Base-by-base conservation (phyloP, 1,284 basidiomycete genomes). In the Earliella scabrosa region DNA sequence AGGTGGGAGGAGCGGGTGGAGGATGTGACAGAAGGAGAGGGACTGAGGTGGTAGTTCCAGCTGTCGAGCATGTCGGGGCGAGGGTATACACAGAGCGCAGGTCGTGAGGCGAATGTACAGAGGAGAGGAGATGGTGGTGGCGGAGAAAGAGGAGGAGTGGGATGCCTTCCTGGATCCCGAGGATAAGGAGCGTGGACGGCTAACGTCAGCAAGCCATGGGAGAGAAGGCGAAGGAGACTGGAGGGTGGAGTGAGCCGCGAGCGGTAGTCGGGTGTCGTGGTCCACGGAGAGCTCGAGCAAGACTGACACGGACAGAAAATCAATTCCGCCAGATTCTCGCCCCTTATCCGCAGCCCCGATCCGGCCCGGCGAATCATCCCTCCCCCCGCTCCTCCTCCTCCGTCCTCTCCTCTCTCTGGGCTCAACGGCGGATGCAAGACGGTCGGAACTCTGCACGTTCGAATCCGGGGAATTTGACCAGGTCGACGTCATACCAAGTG, bases 1-100 rank as follows among this genome's bases (percentile, higher is more conserved):
- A 70, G 57, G 44, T 70, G 69, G 14, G 69, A 70, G 8, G 60
- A 68, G 40, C 67, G 65, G 2, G 66, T 64, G 1, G 64, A 65
- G 29, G 65, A 64, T 47, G 59, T 61, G 29, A 64, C 58, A 20
- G 67, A 67, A 24, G 68, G 58, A 10, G 65, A 68, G 21, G 70
- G 65, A 48, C 58, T 54, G 47, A 65, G 63, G 50, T 64, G 64
- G 36, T 61, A 56, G 45, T 58, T 61, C 60, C 66, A 70, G 60
- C 61, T 69, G 45, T 68, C 67, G 34, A 67, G 57, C 68, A 71
- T 71, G 54, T 50, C 53, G 41, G 29, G 27, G 10, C 8, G 41
- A 27, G 44, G 40, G 20, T 20, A 35, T 31, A 39, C 14, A 36
- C 36, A 38, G 4, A 8, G 36, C 18, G 16, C 16, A 18, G 36